Percentiles rank a stretch among this genome's conserved stretches.
Evolutionary conservation across 176 grass and related monocot genomes (phyloP).

Genomic region (Avena atlantica): DNA sequence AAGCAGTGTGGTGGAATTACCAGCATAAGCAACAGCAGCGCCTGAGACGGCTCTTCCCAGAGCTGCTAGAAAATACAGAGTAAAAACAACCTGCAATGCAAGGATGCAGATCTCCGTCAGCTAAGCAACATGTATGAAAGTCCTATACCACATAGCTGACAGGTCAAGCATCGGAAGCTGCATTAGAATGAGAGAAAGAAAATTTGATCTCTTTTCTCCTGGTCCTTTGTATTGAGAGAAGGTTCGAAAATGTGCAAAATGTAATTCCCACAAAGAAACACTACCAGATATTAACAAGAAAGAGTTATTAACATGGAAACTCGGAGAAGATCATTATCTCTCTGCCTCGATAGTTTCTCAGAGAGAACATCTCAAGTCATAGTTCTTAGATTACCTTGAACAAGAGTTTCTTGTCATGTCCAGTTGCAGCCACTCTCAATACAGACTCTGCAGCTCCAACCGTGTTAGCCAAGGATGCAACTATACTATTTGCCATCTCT

Average conservation of each 20-base stretch:
- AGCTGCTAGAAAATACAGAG: slow-evolving; percentile 78
- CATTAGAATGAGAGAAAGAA: background rate
- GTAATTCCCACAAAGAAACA: background rate
- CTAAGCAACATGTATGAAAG: background rate
- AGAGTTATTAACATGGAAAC: background rate
- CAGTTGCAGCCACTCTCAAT: slow-evolving; percentile 87
- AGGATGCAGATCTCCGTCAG: slow-evolving; percentile 19
- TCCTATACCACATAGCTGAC: slow-evolving; percentile 1
- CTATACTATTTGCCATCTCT: slow-evolving; percentile 88
- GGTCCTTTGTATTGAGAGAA: background rate
- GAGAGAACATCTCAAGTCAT: background rate
- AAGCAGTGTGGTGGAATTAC: slow-evolving; percentile 52
- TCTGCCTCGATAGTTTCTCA: background rate
- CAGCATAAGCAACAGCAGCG: slow-evolving; percentile 87
- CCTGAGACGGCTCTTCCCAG: slow-evolving; percentile 83
- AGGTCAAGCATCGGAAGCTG: background rate
- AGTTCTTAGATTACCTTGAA: slow-evolving; percentile 68
- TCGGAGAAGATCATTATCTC: background rate
- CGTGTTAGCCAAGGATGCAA: slow-evolving; percentile 93
- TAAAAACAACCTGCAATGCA: slow-evolving; percentile 71
- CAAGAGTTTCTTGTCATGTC: slow-evolving; percentile 90
- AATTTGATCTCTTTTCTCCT: background rate
- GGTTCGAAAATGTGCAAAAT: background rate
- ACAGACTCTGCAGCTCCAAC: slow-evolving; percentile 92
- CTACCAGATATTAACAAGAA: slow-evolving; percentile 3